These are phyloP conservation scores for Mycosphaerella sp. DNA, from an alignment of 2,329 filamentous ascomycete genomes.

Conservation along the genomic window DNA sequence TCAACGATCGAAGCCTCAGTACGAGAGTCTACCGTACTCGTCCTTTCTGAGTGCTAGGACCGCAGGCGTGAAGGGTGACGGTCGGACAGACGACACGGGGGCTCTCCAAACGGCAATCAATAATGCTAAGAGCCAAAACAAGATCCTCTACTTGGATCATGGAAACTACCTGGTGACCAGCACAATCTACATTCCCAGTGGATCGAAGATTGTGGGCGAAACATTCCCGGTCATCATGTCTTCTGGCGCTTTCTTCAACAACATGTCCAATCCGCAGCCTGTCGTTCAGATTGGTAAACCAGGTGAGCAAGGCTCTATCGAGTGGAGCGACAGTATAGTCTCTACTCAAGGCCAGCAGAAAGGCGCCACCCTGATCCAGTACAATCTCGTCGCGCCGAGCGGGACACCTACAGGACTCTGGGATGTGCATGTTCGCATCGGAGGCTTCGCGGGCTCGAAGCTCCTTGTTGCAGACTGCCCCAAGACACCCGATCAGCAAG, in stretches of 20 bases:
- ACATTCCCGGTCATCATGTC: conserved; percentile 53
- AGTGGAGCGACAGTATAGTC: conserved; percentile 67
- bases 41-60: conserved; percentile 43
- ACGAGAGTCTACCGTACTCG: conserved; percentile 36
- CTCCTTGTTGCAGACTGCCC: conserved; percentile 42
- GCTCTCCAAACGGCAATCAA: conserved; percentile 55
- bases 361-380: conserved; percentile 66
- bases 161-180: conserved; percentile 63
- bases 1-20: conserved; percentile 51
- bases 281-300: conserved; percentile 62
- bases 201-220: conserved; percentile 56
- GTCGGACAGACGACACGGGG: conserved; percentile 53
- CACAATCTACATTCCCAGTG: conserved; percentile 60
- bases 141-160: conserved; percentile 69
- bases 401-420: conserved; percentile 49
- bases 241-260: conserved; percentile 51
- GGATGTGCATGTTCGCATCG: conserved; percentile 50
- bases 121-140: conserved; percentile 39
- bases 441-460: conserved; percentile 47
- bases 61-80: conserved; percentile 46
- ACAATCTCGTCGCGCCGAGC: conserved; percentile 54
- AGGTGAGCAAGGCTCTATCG: conserved; percentile 59
- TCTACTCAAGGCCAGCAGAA: conserved; percentile 60
- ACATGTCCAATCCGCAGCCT: conserved; percentile 54
- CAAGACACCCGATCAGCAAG: conserved; percentile 22